Base-by-base conservation (phyloP, 2,329 filamentous ascomycete genomes). In the Penicillium sp. region DNA sequence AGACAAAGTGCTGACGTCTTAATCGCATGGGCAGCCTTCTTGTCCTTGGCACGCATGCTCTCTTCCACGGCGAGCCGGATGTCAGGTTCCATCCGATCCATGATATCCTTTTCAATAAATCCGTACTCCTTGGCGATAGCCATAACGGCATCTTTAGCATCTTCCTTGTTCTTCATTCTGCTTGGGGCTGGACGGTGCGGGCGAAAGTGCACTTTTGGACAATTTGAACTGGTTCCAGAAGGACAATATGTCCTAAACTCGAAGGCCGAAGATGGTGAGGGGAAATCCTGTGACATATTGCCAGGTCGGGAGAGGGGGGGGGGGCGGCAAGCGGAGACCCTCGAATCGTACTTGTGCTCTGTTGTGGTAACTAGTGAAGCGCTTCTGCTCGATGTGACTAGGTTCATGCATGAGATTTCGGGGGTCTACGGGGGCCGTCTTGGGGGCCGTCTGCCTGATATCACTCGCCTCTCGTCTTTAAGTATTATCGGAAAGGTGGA, bases 41-140 rank as follows among this genome's bases (percentile, higher is more conserved):
- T 45, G 48, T 51, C 48, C 39, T 51, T 51, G n/a, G 48, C 48
- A 21, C 23, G 31, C 48, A 51, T 45, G 16, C 48, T 45, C 39
- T 45, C 39, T 31, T 51, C 48, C 16, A 51, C 23, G 26, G 34
- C 40, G 48, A 28, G 48, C 36, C 48, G 48, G 34, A 45, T 13
- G 23, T 28, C 48, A 10, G 48, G 39, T 24, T 37, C 16, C 7
- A 51, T 45, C 37, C 29, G 39, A 16, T 40, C 40, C 29, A 33
- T 33, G 24, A 51, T 51, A 13, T 45, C 39, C 11, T 51, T 23
- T 19, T 51, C 16, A 45, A 51, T 45, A 18, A 45, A 45, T 34
- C 48, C 48, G 31, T 45, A 45, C 18, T 51, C 40, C 21, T 37
- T 45, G 13, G 48, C 48, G 33, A 51, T 51, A 14, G 14, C 39